Evolutionary conservation across 768 basidiomycete genomes (phyloP), one percentile per base, ranked within the genome.

Genomic region (Lentinula guzmanii): DNA sequence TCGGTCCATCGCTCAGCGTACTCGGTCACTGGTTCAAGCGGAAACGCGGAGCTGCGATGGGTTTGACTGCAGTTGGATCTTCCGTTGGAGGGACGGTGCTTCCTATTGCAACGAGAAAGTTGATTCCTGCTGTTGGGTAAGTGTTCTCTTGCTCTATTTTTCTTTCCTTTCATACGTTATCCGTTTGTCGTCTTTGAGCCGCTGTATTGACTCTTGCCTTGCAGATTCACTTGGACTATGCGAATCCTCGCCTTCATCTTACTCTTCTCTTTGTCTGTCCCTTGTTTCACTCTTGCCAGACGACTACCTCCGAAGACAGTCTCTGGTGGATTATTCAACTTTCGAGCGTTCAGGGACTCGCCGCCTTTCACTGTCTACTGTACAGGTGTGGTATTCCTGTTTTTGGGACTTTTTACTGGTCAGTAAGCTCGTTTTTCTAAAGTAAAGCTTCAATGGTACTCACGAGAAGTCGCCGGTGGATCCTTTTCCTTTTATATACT

Each of bases 191-290:
- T 1, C 16, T 43, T 8, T 8, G 9, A 13, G 37, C 21, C 35
- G 10, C 24, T 24, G 24, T 24, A 24, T n/a, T 13, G 8, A 4
- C 5, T 54, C 11, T 35, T 0, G 9, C 24, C 10, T 57, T 33
- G n/a, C 45, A 87, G 86, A 3, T 90, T 90, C 70, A 76, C 78
- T 52, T 89, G 87, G 88, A 84, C 88, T 0, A 80, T 88, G 78
- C 79, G 87, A 10, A 80, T 86, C 51, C 72, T 89, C 48, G 86
- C 79, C 3, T 85, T 88, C 65, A 80, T 87, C 18, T 63, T 87
- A 4, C 58, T 85, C 5, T 63, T 75, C 24, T 68, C 77, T 9
- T 73, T 89, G 9, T 79, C 79, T 2, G 63, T 82, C 33, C 75
- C 81, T 5, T 87, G 84, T 68, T 62, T 86, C 16, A 65, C 70